Conservation (phyloP, 108 stramenopile species). For the Nitzschia sp. region DNA sequence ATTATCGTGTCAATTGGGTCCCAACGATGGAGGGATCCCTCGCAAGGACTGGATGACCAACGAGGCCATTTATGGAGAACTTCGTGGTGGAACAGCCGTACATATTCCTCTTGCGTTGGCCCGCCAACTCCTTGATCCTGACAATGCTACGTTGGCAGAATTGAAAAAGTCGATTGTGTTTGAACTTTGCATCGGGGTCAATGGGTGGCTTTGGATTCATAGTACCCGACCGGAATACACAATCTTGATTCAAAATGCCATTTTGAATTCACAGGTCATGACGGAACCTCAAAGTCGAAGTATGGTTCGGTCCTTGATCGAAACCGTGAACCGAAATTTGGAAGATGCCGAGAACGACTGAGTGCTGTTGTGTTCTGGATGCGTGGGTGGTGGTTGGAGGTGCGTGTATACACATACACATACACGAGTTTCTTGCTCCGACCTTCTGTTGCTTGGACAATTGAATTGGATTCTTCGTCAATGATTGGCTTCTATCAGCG, state of each 20-base stretch:
- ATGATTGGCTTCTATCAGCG: too few relatives aligned
- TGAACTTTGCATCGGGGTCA: conserved; percentile 79
- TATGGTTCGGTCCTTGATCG: conserved; percentile 77
- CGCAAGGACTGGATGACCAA: conserved; percentile 86
- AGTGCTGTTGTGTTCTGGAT: not conserved
- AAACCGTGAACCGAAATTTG: conserved; percentile 57
- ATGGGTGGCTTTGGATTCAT: conserved; percentile 83
- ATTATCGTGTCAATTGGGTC: conserved; percentile 67
- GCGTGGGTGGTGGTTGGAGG: too few relatives aligned
- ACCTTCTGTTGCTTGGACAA: too few relatives aligned
- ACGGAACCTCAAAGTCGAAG: conserved; percentile 66
- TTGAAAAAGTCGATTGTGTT: conserved; percentile 57
- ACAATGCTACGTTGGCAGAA: conserved; percentile 59
- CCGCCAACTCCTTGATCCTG: conserved; percentile 60
- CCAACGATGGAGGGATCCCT: conserved; percentile 61
- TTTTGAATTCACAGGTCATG: conserved; percentile 74
- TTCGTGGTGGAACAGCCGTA: conserved; percentile 62
- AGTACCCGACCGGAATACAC: conserved; percentile 61
- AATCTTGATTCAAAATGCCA: conserved; percentile 75
- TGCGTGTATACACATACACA: too few relatives aligned
- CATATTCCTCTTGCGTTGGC: conserved; percentile 73
- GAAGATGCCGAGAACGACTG: conserved; percentile 35
- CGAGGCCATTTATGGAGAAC: conserved; percentile 78
- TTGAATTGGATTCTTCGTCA: too few relatives aligned
- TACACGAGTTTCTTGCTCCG: too few relatives aligned